These are phyloP conservation scores for Pichia norvegensis DNA, from an alignment of 1,139 yeast genomes.

Conservation along the genomic window DNA sequence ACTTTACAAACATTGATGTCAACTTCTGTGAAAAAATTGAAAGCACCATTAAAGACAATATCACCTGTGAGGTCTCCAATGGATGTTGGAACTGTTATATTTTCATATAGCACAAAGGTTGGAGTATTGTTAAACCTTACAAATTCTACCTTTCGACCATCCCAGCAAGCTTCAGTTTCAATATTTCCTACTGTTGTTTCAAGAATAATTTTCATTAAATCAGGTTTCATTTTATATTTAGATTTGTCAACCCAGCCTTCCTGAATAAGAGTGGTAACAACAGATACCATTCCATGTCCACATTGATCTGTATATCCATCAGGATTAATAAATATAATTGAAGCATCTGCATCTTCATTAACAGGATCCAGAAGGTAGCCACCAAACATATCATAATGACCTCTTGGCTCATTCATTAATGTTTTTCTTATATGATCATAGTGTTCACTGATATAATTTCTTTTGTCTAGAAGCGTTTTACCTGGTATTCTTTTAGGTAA, in stretches of 20 bases:
- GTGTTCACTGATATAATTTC: slow-evolving; percentile 16
- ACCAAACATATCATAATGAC: slow-evolving; percentile 27
- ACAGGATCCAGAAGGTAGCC: slow-evolving; percentile 20
- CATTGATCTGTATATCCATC: slow-evolving; percentile 26
- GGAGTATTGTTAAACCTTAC: slow-evolving; percentile 23
- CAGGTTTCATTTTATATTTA: slow-evolving; percentile 17
- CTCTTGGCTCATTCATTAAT: slow-evolving; percentile 25
- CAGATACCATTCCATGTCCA: slow-evolving; percentile 25
- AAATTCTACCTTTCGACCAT: slow-evolving; percentile 20
- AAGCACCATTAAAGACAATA: slow-evolving; percentile 25
- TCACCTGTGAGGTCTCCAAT: slow-evolving; percentile 22
- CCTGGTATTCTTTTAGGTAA: slow-evolving; percentile 21
- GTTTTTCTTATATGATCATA: slow-evolving; percentile 22
- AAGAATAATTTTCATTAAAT: slow-evolving; percentile 14
- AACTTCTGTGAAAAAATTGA: slow-evolving; percentile 20
- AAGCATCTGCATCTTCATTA: slow-evolving; percentile 20
- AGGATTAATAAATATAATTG: slow-evolving; percentile 22
- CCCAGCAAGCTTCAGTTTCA: slow-evolving; percentile 20
- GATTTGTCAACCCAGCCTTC: slow-evolving; percentile 18
- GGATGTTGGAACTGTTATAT: slow-evolving; percentile 16
- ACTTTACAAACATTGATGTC: slow-evolving; percentile 10
- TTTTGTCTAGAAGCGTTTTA: slow-evolving; percentile 19
- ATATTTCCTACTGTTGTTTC: slow-evolving; percentile 23
- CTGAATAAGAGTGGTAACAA: slow-evolving; percentile 18
- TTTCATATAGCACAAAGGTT: slow-evolving; percentile 17